phyloP scores from a whole-genome alignment of 2,329 filamentous ascomycete genomes.

The Stachybotrys elegans region DNA sequence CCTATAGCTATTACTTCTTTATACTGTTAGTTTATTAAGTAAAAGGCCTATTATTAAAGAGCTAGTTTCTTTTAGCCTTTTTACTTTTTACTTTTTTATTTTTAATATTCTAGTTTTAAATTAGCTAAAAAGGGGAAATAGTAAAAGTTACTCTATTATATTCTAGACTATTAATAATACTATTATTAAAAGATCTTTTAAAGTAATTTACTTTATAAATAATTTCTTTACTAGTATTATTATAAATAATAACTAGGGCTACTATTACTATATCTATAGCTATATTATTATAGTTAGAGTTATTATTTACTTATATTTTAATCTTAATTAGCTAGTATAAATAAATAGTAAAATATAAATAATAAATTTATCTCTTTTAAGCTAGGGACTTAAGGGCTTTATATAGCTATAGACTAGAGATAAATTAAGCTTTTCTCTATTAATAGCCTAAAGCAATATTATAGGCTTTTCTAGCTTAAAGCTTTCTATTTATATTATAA shows the following conservation, averaged over 20 bases:
- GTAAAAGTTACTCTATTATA: too few species aligned
- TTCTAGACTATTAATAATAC: conserved; percentile 4
- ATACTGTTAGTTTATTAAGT: too few species aligned
- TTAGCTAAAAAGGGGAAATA: too few species aligned
- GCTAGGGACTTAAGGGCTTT: background rate
- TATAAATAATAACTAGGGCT: background rate
- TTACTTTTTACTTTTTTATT: background rate
- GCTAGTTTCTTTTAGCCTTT: background rate
- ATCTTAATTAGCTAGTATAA: background rate
- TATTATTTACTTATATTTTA: background rate
- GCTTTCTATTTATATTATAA: too few species aligned
- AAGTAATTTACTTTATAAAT: background rate
- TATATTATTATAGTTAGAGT: background rate
- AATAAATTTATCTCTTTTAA: background rate
- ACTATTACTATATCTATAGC: background rate
- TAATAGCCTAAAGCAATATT: too few species aligned
- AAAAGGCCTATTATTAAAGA: background rate
- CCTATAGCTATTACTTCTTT: too few species aligned
- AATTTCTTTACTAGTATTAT: background rate
- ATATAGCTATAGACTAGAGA: too few species aligned
- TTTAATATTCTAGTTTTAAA: conserved; percentile 3
- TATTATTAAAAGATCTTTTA: background rate
- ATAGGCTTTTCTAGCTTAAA: too few species aligned
- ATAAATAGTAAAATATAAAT: background rate
- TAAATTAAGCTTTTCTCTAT: too few species aligned